A percentile compares a stretch with the other conserved stretches of the same genome.
These are phyloP conservation scores for Botrytis aclada DNA, from an alignment of 2,329 filamentous ascomycete genomes.

Conservation along the genomic window DNA sequence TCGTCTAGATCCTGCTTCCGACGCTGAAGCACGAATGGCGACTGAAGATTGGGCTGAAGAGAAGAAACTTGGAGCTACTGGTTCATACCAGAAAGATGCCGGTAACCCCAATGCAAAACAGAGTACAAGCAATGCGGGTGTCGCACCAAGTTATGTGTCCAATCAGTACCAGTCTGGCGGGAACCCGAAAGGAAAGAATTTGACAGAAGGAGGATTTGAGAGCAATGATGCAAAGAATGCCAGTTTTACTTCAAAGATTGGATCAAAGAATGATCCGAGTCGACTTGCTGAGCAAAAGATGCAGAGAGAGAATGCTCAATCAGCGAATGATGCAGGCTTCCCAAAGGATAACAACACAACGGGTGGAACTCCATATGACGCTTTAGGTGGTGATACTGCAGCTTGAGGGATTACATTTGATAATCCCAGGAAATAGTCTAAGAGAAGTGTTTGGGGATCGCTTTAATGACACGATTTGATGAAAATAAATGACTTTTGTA, in stretches of 20 bases:
- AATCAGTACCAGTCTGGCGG: slow-evolving; percentile 25
- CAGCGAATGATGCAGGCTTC: slow-evolving; percentile 23
- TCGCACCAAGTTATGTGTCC: slow-evolving; percentile 34
- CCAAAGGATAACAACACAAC: slow-evolving; percentile 27
- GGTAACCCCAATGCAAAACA: slow-evolving; percentile 16
- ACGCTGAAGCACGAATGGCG: slow-evolving; percentile 31
- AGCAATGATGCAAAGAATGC: slow-evolving; percentile 34
- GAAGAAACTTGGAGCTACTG: slow-evolving; percentile 26
- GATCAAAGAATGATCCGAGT: slow-evolving; percentile 48
- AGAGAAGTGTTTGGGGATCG: background rate
- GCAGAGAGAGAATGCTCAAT: slow-evolving; percentile 30
- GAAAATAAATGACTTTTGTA: background rate
- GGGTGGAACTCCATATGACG: slow-evolving; percentile 13
- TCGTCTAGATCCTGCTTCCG: slow-evolving; percentile 44
- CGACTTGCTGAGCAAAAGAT: slow-evolving; percentile 46
- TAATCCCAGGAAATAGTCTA: background rate
- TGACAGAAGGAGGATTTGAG: slow-evolving; percentile 35
- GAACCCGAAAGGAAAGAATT: slow-evolving; percentile 34
- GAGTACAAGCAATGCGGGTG: slow-evolving; percentile 23
- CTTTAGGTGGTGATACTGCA: slow-evolving; percentile 3
- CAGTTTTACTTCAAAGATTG: slow-evolving; percentile 42
- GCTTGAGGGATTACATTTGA: background rate
- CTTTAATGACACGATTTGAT: background rate
- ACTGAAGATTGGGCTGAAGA: slow-evolving; percentile 30
- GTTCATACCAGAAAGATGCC: slow-evolving; percentile 20